Percentiles rank a stretch among this genome's conserved stretches.
Conservation (phyloP, 2,329 filamentous ascomycete species). For the Reticulascus tulasneorum region DNA sequence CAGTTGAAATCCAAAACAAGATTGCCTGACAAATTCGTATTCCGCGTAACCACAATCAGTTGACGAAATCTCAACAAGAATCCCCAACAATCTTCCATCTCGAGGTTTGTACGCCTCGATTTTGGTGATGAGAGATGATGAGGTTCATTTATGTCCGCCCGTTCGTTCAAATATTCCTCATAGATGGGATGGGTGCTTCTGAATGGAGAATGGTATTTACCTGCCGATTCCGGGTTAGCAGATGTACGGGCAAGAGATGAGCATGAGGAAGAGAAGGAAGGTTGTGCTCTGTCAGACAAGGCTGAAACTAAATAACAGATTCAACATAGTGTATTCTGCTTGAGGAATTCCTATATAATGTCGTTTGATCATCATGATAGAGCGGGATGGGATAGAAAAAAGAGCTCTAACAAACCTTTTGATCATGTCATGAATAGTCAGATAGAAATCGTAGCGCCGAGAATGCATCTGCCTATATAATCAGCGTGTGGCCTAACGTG, state of each 20-base stretch:
- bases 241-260: slow-evolving; percentile 13
- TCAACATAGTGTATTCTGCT: slow-evolving; percentile 64
- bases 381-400: slow-evolving; percentile 15
- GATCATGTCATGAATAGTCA: too few relatives aligned
- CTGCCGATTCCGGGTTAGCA: slow-evolving; percentile 38
- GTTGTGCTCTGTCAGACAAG: slow-evolving; percentile 56
- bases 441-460: too few relatives aligned
- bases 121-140: slow-evolving; percentile 42
- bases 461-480: too few relatives aligned
- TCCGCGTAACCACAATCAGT: slow-evolving; percentile 51
- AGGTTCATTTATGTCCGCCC: slow-evolving; percentile 64
- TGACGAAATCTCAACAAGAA: slow-evolving; percentile 67
- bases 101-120: slow-evolving; percentile 60
- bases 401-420: slow-evolving; percentile 7
- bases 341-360: slow-evolving; percentile 65
- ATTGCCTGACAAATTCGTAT: too few relatives aligned
- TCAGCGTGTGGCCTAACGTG: neutral
- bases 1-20: too few relatives aligned
- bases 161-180: slow-evolving; percentile 68
- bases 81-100: slow-evolving; percentile 44
- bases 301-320: slow-evolving; percentile 61
- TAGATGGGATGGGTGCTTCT: slow-evolving; percentile 21
- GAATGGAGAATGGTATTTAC: slow-evolving; percentile 29
- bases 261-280: slow-evolving; percentile 18
- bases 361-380: slow-evolving; percentile 56